Evolutionary conservation across 2,329 filamentous ascomycete species (phyloP), one percentile per base, ranked within the genome.

Genomic region (Colletotrichum sp.): DNA sequence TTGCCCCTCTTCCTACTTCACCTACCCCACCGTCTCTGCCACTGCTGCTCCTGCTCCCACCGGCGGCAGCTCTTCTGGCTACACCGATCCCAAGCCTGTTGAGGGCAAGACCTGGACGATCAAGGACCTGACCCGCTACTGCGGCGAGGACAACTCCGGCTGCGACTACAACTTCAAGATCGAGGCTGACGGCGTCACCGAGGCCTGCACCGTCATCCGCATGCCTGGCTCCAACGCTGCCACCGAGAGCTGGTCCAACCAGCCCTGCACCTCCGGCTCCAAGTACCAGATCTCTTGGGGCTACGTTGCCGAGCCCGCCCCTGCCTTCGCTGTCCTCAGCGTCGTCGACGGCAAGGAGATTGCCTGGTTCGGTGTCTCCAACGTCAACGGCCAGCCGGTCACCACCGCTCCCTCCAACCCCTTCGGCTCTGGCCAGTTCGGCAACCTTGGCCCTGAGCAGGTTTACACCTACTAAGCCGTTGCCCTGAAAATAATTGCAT

Each of bases 151-250:
- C 21, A 60, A 69, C 70, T 39, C 65, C 5, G 64, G 70, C 12
- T 76, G 73, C 64, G 73, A 73, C 64, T 76, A 76, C 73, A 73
- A 68, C 70, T 76, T 76, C 57, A 67, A 52, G 21, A 68, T 76
- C 28, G 59, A 76, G 44, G 70, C 69, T 15, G 70, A 65, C 34
- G 73, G 70, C 10, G 15, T 59, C 63, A 60, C 64, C 6, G 64
- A 73, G 69, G 32, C 34, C 13, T 76, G 73, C 64, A 69, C 64
- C 15, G n/a, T 76, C 44, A 60, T 60, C 21, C 73, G 73, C 64
- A 39, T 52, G 59, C 73, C 64, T 18, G 70, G 34, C 13, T 16
- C 64, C 44, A 49, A 65, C 7, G 70, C 70, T 16, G 70, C 70
- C 16, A 68, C 63, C 5, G 73, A 76, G 59, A 73, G 64, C 64